Percentiles rank a stretch among this genome's conserved stretches.
Evolutionary conservation across 169 alveolate genomes (phyloP).

Genomic region (Plasmodium fragile): DNA sequence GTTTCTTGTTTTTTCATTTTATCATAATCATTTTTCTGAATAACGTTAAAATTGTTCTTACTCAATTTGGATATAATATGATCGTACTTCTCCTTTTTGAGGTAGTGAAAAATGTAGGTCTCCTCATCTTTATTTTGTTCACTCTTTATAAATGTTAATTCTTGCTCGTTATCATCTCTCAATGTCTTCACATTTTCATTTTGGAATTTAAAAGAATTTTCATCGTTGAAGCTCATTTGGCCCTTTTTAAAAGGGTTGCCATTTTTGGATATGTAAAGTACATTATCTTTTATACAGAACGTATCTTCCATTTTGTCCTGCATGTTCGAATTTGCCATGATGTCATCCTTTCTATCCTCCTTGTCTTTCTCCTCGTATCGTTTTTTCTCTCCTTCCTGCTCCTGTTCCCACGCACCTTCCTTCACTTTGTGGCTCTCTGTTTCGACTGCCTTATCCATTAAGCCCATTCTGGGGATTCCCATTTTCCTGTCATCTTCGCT

Average conservation of each 20-base stretch:
- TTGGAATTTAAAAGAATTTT: slow-evolving; percentile 32
- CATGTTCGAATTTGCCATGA: neutral
- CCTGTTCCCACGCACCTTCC: neutral
- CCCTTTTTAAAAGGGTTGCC: slow-evolving; percentile 49
- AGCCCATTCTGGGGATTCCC: neutral
- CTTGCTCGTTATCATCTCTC: slow-evolving; percentile 45
- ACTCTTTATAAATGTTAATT: slow-evolving; percentile 65
- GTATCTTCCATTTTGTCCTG: slow-evolving; percentile 36
- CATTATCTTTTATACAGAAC: slow-evolving; percentile 59
- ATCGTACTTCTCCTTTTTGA: slow-evolving; percentile 60
- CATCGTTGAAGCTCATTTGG: slow-evolving; percentile 32
- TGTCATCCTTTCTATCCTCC: neutral
- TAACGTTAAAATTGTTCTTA: slow-evolving; percentile 46
- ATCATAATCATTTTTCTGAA: slow-evolving; percentile 11
- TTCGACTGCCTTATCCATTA: neutral
- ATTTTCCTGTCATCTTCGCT: neutral
- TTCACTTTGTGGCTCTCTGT: neutral
- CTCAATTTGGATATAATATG: slow-evolving; percentile 26
- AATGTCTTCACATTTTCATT: slow-evolving; percentile 14
- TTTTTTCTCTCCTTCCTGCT: neutral
- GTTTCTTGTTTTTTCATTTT: slow-evolving; percentile 9
- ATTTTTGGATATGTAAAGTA: slow-evolving; percentile 49
- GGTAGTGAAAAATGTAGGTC: slow-evolving; percentile 47
- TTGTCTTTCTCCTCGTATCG: neutral
- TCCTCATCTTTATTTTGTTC: slow-evolving; percentile 29